These are phyloP conservation scores for Ascochyta clinopodiicola DNA, from an alignment of 2,329 filamentous ascomycete genomes.

Conservation along the genomic window DNA sequence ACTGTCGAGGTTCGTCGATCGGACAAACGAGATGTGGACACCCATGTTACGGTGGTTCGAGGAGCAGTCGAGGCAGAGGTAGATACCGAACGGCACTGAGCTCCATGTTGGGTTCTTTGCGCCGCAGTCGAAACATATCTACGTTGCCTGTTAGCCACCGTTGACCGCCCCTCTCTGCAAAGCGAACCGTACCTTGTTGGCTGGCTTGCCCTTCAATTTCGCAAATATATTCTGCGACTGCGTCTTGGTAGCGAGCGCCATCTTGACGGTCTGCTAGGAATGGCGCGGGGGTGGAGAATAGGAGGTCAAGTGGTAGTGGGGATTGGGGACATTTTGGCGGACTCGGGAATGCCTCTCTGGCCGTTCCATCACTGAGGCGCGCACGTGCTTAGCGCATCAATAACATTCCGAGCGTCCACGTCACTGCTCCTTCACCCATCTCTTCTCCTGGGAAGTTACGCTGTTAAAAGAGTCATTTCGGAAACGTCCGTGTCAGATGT, in stretches of 20 bases:
- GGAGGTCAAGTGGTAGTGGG: conserved; percentile 38
- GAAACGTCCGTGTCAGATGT: no score
- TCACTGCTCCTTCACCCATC: neutral
- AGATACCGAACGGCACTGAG: conserved; percentile 95
- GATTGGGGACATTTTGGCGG: conserved; percentile 41
- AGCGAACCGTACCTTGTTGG: conserved; percentile 79
- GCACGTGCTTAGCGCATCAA: conserved; percentile 14
- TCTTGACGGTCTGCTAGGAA: conserved; percentile 42
- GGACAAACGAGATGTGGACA: conserved; percentile 98
- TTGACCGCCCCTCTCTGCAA: conserved; percentile 24
- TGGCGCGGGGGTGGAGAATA: conserved; percentile 28
- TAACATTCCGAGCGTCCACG: neutral
- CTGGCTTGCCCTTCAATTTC: conserved; percentile 91
- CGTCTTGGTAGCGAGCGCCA: conserved; percentile 81
- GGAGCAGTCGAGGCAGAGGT: conserved; percentile 97
- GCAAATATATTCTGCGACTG: conserved; percentile 98
- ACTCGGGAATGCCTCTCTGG: conserved; percentile 34
- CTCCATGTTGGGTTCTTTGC: conserved; percentile 99
- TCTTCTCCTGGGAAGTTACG: neutral
- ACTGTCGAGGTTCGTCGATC: conserved; percentile 98
- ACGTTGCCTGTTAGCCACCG: conserved; percentile 31
- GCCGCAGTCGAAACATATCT: conserved; percentile 98
- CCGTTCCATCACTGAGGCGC: conserved; percentile 14
- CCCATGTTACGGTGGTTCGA: conserved; percentile 96
- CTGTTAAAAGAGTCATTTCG: neutral